Base-by-base conservation (phyloP, 495 filamentous ascomycete species). In the Daldinia loculata region DNA sequence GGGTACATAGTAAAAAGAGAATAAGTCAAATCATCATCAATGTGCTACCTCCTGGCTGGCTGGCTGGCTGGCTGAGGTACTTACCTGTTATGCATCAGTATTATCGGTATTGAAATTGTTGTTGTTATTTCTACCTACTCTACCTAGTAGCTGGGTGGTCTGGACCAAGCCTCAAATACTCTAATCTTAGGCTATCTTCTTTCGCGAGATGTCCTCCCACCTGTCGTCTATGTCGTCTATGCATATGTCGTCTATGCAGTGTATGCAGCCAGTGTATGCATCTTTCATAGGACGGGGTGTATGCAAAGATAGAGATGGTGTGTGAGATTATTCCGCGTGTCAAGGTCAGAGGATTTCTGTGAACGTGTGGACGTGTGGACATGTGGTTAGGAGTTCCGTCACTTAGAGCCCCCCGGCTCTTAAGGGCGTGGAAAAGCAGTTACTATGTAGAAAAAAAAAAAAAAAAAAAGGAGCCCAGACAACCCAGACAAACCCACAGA, bases 241-340 rank as follows among this genome's bases (percentile, higher is more conserved):
- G 26, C n/a, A 27, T 55, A 15, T 29, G 26, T 30, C 12, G 12
- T n/a, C 4, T 30, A 27, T 30, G 26, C n/a, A 27, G 43, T 48
- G 8, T 48, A 48, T 48, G 26, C 11, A 51, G 24, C 24, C n/a
- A 27, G 41, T 45, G 3, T 45, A 45, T 45, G 27, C 12, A 52
- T 59, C 36, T 56, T 55, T 70, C 65, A 69, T 62, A 50, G 36
- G 66, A 56, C 56, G 67, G 59, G 59, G 61, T 48, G 60, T 64
- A 57, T 41, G 32, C 41, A 43, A 9, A 58, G 56, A 66, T 27
- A 56, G 60, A 61, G 39, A 58, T 63, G 67, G 71, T 67, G 71
- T 62, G 56, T 72, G 67, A 61, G 64, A 72, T 59, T 63, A 74
- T 74, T 67, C 59, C 71, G 67, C 71, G 63, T 74, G 71, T 69